Base-by-base conservation (phyloP, 2,329 filamentous ascomycete genomes). In the Orbilia blumenaviensis region DNA sequence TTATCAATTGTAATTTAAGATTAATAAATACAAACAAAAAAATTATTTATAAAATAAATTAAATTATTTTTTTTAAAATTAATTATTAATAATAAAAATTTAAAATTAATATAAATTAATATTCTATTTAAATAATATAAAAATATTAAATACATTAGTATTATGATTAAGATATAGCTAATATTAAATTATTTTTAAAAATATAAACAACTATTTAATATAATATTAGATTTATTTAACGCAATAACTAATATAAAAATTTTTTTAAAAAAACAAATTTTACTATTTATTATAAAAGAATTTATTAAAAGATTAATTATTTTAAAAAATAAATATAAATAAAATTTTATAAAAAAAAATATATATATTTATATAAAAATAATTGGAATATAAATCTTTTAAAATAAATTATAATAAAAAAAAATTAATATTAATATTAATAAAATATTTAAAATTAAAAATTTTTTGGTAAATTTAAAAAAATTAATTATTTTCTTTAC, bases 151-250 rank as follows among this genome's bases (percentile, higher is more conserved):
- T 5, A 34, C 10, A 34, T 5, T 34, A 5, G 5, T 5, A 34
- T 34, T 68, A 41, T 61, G 38, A 64, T 36, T 41, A 36, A 67
- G 56, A 52, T n/a, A 67, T 52, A 5, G 12, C 58, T 25, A 9
- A 27, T n/a, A 50, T 34, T 66, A 34, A 5, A 34, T 5, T 34
- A 34, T 34, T 34, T 34, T 10, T 5, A 34, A 5, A 34, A 5
- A 5, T 10, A 34, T 5, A 34, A 34, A 34, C 10, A 34, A 34
- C 10, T 58, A 8, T 9, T 9, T 38, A 38, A 38, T 38, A 38
- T 9, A 14, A 7, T 38, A 38, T 38, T 38, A 14, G 12, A 38
- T 38, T 38, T 3, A 38, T 38, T 38, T 38, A 38, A 38, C 8
- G 3, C n/a, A 14, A 38, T 9, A 38, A 9, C 8, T 38, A 14